Percentiles rank a stretch among this genome's conserved stretches.
These are phyloP conservation scores for Eragrostis curvula DNA, from an alignment of 176 grass and related monocot species.

Conservation along the genomic window DNA sequence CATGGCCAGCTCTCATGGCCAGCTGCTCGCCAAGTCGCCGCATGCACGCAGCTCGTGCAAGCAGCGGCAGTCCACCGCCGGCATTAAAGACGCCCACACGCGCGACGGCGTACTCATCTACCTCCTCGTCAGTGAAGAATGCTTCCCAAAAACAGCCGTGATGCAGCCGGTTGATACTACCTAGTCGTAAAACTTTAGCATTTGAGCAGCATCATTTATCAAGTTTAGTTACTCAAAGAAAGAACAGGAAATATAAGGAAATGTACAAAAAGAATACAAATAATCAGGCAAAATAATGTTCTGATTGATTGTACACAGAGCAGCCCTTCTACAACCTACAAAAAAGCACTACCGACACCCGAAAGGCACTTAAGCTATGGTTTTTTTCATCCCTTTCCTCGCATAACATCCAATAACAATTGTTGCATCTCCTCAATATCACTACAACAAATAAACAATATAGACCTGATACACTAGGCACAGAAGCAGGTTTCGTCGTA, in stretches of 20 bases:
- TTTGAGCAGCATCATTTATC: neutral
- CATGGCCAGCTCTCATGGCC: too few species aligned
- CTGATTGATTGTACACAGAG: slow-evolving; percentile 15
- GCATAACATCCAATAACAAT: slow-evolving; percentile 27
- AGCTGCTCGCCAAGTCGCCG: too few species aligned
- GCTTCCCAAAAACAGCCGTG: neutral
- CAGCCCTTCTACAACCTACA: slow-evolving; percentile 18
- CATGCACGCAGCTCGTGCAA: too few species aligned
- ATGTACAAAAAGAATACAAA: slow-evolving; percentile 21
- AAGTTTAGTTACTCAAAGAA: neutral
- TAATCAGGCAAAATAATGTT: slow-evolving; percentile 1
- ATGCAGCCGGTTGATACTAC: neutral
- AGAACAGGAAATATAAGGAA: neutral
- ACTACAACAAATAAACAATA: slow-evolving; percentile 18
- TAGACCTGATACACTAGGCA: slow-evolving; percentile 21
- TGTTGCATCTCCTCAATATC: slow-evolving; percentile 10
- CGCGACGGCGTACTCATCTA: too few species aligned
- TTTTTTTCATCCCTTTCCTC: slow-evolving; percentile 2
- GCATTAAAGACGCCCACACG: too few species aligned
- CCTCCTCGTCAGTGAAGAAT: too few species aligned
- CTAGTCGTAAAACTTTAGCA: neutral
- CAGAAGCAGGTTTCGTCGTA: slow-evolving; percentile 10
- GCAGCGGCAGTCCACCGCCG: too few species aligned
- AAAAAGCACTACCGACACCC: neutral
- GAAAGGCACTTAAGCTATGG: neutral